Base-by-base conservation (phyloP, 331 rosid genomes). In the Prunus yedoensis region DNA sequence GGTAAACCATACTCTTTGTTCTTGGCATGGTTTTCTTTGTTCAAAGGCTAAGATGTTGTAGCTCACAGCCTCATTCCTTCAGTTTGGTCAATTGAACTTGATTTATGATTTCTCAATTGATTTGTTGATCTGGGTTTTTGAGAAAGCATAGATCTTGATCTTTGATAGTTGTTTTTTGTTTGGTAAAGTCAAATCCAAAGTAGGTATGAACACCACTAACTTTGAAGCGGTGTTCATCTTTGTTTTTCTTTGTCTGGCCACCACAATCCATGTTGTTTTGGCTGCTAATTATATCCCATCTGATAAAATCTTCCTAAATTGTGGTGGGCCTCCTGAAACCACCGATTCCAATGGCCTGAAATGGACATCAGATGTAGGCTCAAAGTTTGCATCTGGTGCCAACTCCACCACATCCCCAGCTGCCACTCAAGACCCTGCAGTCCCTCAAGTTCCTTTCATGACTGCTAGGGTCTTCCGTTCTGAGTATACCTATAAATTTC, bases 401-500 rank as follows among this genome's bases (percentile, higher is more conserved):
- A 85, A 17, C 1, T 82, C 97, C 74, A 62, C 3, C 16, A 20
- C 68, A 1, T 78, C 94, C 0, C 0, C 4, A 7, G 90, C 98
- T 1, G 81, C 96, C 4, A 80, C 83, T 52, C 98, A 92, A 67
- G 88, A 89, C 80, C 93, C 99, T 32, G 68, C 99, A 0, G 97
- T 95, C n/a, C 80, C 95, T 8, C 46, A 77, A 1, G 83, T 87
- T 32, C 99, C 99, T 0, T 95, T 18, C 68, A 89, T 87, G 99
- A 83, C 82, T 0, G 93, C 97, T 4, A 78, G 99, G 12, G 87
- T 95, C 46, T 92, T 88, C 13, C 78, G 0, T n/a, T 85, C 93
- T 0, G 68, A 76, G 0, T 90, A 83, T 82, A 88, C 99, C 7
- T 95, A 95, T 75, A 75, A 76, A 49, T 83, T 95, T 38, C 93